These are phyloP conservation scores for Pseudogymnoascus sp. DNA, from an alignment of 2,329 filamentous ascomycete genomes.

Conservation along the genomic window DNA sequence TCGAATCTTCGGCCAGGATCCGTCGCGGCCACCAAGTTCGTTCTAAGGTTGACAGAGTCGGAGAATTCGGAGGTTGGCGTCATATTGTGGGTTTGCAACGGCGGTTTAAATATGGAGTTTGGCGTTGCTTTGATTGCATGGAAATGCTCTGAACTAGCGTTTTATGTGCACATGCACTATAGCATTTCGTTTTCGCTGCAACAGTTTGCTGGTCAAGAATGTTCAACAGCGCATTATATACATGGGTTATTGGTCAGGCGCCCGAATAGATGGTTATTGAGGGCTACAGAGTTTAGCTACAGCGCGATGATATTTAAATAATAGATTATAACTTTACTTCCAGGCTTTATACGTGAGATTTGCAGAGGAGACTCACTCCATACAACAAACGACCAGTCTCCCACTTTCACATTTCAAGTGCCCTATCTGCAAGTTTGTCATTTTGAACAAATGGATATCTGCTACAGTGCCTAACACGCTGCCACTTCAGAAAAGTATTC, in stretches of 20 bases:
- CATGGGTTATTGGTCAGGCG: not conserved
- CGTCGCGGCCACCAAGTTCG: not conserved
- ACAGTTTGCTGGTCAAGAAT: conserved; percentile 7
- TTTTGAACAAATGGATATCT: too few species aligned
- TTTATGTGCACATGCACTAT: not conserved
- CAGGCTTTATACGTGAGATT: not conserved
- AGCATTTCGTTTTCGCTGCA: not conserved
- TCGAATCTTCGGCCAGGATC: not conserved
- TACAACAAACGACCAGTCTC: not conserved
- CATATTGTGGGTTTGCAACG: not conserved
- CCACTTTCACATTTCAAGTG: too few species aligned
- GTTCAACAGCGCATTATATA: not conserved
- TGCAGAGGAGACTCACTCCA: not conserved
- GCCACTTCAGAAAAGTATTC: not conserved
- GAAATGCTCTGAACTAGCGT: not conserved
- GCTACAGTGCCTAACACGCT: too few species aligned
- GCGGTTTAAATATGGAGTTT: conserved; percentile 2
- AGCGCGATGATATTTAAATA: conserved; percentile 4
- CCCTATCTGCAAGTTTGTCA: too few species aligned
- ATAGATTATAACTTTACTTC: not conserved
- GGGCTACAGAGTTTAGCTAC: conserved; percentile 1
- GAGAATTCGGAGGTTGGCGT: not conserved
- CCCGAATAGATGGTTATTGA: not conserved
- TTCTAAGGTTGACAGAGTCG: not conserved
- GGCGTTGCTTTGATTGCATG: not conserved